Percentiles rank a stretch among this genome's conserved stretches.
phyloP scores from a whole-genome alignment of 1,284 basidiomycete genomes.

The Pascua guehoae region DNA sequence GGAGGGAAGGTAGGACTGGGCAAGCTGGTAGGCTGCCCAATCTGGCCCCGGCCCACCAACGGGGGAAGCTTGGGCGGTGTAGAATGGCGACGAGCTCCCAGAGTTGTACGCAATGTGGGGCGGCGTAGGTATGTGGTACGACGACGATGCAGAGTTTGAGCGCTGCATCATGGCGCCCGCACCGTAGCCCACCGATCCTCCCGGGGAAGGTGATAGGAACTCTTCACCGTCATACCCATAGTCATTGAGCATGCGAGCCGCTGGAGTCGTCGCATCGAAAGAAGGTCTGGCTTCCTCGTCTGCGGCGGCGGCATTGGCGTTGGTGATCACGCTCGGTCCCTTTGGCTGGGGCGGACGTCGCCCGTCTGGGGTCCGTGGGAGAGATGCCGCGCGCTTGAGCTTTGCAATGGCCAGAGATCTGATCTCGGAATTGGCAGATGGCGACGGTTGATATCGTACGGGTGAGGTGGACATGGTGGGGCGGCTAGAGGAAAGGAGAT shows the following conservation, averaged over 20 bases:
- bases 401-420: conserved; percentile 80
- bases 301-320: neutral
- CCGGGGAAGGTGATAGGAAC: conserved; percentile 35
- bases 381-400: conserved; percentile 79
- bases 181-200: conserved; percentile 15
- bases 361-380: conserved; percentile 82
- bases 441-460: conserved; percentile 6
- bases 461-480: conserved; percentile 9
- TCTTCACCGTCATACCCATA: conserved; percentile 30
- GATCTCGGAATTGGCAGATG: conserved; percentile 14
- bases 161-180: conserved; percentile 28
- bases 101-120: conserved; percentile 18
- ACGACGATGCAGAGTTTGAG: conserved; percentile 35
- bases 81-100: conserved; percentile 16
- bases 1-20: conserved; percentile 39
- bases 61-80: conserved; percentile 20
- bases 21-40: conserved; percentile 39
- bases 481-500: neutral
- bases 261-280: conserved; percentile 4
- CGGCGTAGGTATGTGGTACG: conserved; percentile 30
- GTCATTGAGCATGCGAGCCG: conserved; percentile 1
- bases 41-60: conserved; percentile 23
- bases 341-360: conserved; percentile 62
- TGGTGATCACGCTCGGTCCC: conserved; percentile 1
- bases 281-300: neutral